These are phyloP conservation scores for Yarrowia hollandica DNA, from an alignment of 805 yeast genomes.

Conservation along the genomic window DNA sequence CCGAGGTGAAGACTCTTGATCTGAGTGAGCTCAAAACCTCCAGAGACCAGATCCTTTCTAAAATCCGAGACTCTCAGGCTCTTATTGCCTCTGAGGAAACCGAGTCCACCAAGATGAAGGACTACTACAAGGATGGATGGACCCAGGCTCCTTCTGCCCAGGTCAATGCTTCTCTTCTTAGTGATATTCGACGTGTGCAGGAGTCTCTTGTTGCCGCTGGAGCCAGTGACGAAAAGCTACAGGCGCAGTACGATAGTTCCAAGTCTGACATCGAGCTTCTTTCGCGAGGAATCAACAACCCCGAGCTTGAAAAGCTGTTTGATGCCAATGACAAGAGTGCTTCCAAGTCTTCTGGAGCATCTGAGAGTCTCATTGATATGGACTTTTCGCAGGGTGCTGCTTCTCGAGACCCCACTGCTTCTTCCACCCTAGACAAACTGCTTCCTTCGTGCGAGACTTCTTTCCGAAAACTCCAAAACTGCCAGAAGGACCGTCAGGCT, in stretches of 20 bases:
- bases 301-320: conserved; percentile 39
- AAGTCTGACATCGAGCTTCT: conserved; percentile 49
- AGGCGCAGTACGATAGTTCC: conserved; percentile 50
- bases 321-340: not conserved
- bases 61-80: conserved; percentile 39
- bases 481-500: conserved; percentile 63
- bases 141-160: conserved; percentile 43
- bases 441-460: conserved; percentile 56
- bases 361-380: conserved; percentile 44
- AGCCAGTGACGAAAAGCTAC: conserved; percentile 55
- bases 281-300: conserved; percentile 47
- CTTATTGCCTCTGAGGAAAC: conserved; percentile 42
- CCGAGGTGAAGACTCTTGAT: conserved; percentile 39
- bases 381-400: conserved; percentile 48
- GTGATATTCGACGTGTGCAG: conserved; percentile 40
- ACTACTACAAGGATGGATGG: conserved; percentile 45
- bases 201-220: conserved; percentile 44
- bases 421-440: conserved; percentile 40
- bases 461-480: conserved; percentile 58
- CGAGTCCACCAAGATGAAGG: conserved; percentile 42
- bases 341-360: conserved; percentile 53
- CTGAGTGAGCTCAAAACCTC: conserved; percentile 40
- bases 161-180: conserved; percentile 36
- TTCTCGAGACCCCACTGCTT: conserved; percentile 31
- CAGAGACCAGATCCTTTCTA: conserved; percentile 34